phyloP scores from a whole-genome alignment of 768 basidiomycete species.

The Russula lepida region DNA sequence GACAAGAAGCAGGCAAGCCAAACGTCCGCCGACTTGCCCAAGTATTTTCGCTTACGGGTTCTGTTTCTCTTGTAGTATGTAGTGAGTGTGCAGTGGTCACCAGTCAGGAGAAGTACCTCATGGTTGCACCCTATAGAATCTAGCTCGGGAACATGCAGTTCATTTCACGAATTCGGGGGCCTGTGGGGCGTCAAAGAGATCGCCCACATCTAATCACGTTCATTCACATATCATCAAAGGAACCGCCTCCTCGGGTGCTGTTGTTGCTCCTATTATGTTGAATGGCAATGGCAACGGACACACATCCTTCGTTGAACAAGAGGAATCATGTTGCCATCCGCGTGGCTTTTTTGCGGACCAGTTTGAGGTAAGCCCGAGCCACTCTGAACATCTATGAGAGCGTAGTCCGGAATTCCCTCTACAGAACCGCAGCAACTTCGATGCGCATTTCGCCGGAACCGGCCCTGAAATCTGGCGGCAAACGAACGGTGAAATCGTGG shows the following conservation, averaged over 20 bases:
- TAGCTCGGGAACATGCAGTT: slow-evolving; percentile 71
- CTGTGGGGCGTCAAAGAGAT: slow-evolving; percentile 1
- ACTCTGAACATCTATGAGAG: background rate
- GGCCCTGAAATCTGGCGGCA: slow-evolving; percentile 96
- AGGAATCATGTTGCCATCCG: slow-evolving; percentile 42
- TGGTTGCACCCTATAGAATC: slow-evolving; percentile 50
- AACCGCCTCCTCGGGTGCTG: slow-evolving; percentile 41
- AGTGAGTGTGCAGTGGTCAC: slow-evolving; percentile 31
- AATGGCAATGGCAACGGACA: slow-evolving; percentile 26
- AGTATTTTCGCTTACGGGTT: background rate
- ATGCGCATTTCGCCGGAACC: slow-evolving; percentile 83
- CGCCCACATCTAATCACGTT: slow-evolving; percentile 1
- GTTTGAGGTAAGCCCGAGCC: slow-evolving; percentile 53
- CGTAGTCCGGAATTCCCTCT: background rate
- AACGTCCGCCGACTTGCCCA: slow-evolving; percentile 24
- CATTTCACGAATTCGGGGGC: slow-evolving; percentile 51
- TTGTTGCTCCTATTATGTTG: slow-evolving; percentile 40
- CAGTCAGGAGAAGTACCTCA: background rate
- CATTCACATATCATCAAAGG: slow-evolving; percentile 27
- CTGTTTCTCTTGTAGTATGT: slow-evolving; percentile 17
- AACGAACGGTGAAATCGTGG: slow-evolving; percentile 71
- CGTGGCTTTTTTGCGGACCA: slow-evolving; percentile 94
- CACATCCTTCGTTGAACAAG: slow-evolving; percentile 28
- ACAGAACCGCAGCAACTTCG: slow-evolving; percentile 82
- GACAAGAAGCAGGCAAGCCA: slow-evolving; percentile 80